Evolutionary conservation across 2,329 filamentous ascomycete genomes (phyloP), one percentile per base, ranked within the genome.

Genomic region (Colletotrichum magnum): DNA sequence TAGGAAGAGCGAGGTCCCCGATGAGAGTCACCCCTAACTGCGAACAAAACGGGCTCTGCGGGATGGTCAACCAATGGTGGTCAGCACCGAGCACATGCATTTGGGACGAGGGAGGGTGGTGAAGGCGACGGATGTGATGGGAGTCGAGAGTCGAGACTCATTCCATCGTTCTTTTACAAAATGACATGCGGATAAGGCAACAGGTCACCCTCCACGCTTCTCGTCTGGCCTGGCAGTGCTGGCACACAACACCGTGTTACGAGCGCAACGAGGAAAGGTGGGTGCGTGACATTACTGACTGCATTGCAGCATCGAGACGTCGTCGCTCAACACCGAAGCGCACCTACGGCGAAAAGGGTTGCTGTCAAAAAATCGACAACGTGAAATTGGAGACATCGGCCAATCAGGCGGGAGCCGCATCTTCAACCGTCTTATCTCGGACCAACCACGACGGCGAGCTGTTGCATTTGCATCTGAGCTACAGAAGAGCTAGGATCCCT

Each of bases 351-450:
- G 15, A 43, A 32, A 36, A 45, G 61, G 61, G 45, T 56, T 64
- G 65, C 61, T 72, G 71, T 72, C 69, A 71, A 72, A 71, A 60
- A 66, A 71, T 72, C 41, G 80, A 82, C 80, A 82, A 74, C 80
- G 82, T 76, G 76, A 85, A 84, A 82, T 74, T 76, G 72, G 58
- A 56, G 51, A 66, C 57, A 51, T 24, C 60, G 69, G 71, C 82
- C 82, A 84, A 84, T 84, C 80, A 82, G 24, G 21, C 52, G 47
- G 16, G 32, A n/a, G 66, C 60, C 63, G 68, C 67, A 66, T 73
- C 72, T 70, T 73, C 64, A 45, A 56, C 67, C 67, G 70, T 70
- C 82, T 84, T 84, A 84, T 84, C 82, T 81, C 73, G 71, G 73
- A 69, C 80, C 82, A 83, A 80, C 77, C 78, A 82, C 64, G 60